Evolutionary conservation across 176 grass and related monocot species (phyloP), one percentile per base, ranked within the genome.

Genomic region (Microstegium vimineum): DNA sequence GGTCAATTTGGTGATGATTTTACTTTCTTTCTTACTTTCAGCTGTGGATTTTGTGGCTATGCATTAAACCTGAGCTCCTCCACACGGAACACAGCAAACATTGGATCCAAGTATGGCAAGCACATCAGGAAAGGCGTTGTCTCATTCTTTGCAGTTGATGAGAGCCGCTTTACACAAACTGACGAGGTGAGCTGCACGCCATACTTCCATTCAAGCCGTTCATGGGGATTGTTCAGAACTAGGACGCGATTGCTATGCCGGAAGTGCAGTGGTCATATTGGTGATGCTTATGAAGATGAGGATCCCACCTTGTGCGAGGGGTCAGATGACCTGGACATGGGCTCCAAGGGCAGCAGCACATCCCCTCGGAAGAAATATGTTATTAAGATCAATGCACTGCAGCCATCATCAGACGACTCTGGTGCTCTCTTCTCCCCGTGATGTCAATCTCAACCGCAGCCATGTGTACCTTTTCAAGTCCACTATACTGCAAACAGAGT

Each of bases 51-150:
- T 25, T 94, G 92, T 25, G 89, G 89, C 28, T 90, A 89, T 5
- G 87, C 36, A n/a, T 30, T 94, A 25, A 94, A 94, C 63, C 60
- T 94, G 77, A 94, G 92, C 89, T 94, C 92, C 32, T 90, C 89
- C 0, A 52, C 85, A 6, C 61, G 92, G 47, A 87, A 94, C 88
- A 94, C 89, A 0, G 62, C 84, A 0, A 89, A 91, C 82, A 91
- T 94, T 32, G 92, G 92, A 17, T 87, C 82, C 1, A 91, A 89
- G 64, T 91, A 91, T 12, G 92, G 89, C 5, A 94, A 94, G 74
- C 81, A 88, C 66, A 91, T 94, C 63, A 87, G n/a, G 57, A 94
- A 91, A 84, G 92, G 89, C 0, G 77, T 94, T 17, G 66, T 94
- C 12, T 91, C 92, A 0, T 94, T 94, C 81, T 86, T 80, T 27